A percentile compares a stretch with the other conserved stretches of the same genome.
Conservation (phyloP, 1,284 basidiomycete genomes). For the Puccinia polysora region DNA sequence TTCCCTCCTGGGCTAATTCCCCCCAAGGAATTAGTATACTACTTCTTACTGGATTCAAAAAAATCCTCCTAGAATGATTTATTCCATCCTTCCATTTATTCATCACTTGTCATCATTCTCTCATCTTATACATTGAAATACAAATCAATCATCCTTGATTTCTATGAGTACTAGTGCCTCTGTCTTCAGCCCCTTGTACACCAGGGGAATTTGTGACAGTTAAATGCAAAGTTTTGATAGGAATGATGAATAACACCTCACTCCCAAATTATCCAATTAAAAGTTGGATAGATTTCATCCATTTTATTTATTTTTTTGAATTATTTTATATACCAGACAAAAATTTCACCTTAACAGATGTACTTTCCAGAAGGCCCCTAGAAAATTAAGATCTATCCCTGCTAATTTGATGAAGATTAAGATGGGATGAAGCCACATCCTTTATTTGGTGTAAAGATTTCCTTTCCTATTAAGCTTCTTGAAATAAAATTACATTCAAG, state of each 20-base stretch:
- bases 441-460: not conserved
- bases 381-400: not conserved
- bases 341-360: not conserved
- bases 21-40: no score
- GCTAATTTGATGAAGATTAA: constrained; percentile 2
- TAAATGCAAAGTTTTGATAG: not conserved
- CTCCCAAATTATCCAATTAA: not conserved
- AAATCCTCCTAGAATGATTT: no score
- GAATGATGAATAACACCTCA: not conserved
- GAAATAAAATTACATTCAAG: not conserved
- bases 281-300: not conserved
- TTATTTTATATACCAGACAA: not conserved
- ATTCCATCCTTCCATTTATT: no score
- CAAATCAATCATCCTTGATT: no score
- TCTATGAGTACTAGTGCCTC: no score
- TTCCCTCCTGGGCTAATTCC: no score
- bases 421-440: not conserved
- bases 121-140: no score
- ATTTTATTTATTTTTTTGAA: not conserved
- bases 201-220: no score
- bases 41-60: no score
- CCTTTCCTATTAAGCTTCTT: not conserved
- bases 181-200: no score
- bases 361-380: not conserved
- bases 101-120: no score